phyloP scores from a whole-genome alignment of 177 flowering plant species.

The Telopea speciosissima region DNA sequence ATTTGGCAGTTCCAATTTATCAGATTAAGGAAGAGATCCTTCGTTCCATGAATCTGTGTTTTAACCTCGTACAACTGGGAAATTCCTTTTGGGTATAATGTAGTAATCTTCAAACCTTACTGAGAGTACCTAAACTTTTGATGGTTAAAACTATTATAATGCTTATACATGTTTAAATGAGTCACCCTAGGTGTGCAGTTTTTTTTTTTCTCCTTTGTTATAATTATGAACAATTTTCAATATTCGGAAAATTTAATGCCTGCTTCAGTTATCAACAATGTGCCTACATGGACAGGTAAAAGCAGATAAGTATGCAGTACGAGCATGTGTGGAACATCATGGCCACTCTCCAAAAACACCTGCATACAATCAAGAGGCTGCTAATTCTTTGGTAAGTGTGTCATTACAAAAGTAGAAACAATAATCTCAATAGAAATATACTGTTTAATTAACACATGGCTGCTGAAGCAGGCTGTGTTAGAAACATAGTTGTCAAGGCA shows the following conservation, averaged over 20 bases:
- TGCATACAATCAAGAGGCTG: slow-evolving; percentile 42
- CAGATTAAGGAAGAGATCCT: neutral
- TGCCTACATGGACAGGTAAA: slow-evolving; percentile 52
- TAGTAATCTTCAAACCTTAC: neutral
- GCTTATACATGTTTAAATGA: neutral
- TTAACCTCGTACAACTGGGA: neutral
- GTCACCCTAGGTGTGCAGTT: neutral
- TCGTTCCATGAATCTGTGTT: neutral
- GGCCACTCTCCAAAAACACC: slow-evolving; percentile 55
- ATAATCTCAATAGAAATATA: neutral
- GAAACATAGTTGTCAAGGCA: no score
- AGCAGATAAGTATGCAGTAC: slow-evolving; percentile 59
- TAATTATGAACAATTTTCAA: neutral
- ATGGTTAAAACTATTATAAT: neutral
- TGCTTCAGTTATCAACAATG: neutral
- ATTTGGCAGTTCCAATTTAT: neutral
- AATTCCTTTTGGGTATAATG: no score
- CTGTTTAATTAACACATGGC: neutral
- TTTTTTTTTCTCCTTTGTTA: neutral
- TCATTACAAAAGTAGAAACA: neutral
- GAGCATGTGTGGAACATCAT: slow-evolving; percentile 23
- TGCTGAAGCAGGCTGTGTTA: neutral
- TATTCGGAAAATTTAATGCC: neutral
- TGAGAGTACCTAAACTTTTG: neutral
- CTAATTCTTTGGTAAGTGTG: slow-evolving; percentile 58